Conservation (phyloP, 2,329 filamentous ascomycete genomes). For the Aphanocladium album region DNA sequence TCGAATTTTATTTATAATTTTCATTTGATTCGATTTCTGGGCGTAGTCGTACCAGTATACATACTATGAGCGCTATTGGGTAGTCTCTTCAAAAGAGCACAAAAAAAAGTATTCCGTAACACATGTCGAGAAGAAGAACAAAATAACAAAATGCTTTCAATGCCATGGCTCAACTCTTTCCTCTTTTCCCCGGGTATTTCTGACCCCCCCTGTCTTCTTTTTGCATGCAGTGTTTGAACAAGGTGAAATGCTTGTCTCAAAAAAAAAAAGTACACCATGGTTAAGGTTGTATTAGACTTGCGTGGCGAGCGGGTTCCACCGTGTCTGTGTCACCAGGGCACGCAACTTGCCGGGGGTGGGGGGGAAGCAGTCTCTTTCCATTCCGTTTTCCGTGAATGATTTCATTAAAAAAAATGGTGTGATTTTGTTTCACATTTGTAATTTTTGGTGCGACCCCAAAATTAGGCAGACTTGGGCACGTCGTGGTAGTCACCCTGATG, state of each 20-base stretch:
- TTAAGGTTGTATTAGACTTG: slow-evolving; percentile 11
- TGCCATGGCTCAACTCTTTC: not conserved
- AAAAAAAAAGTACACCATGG: not conserved
- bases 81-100: no score
- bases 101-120: not conserved
- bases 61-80: not conserved
- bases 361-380: no score
- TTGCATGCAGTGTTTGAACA: not conserved
- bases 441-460: no score
- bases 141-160: not conserved
- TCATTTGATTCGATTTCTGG: not conserved
- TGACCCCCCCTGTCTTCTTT: not conserved
- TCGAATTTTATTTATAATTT: no score
- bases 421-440: no score
- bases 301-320: not conserved
- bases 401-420: no score
- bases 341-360: no score
- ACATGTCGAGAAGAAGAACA: not conserved
- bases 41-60: not conserved
- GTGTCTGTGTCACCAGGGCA: not conserved
- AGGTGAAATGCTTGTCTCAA: slow-evolving; percentile 2
- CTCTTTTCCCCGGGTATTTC: not conserved
- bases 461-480: slow-evolving; percentile 20
- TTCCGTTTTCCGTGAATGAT: not conserved
- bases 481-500: slow-evolving; percentile 54